Evolutionary conservation across 1,284 basidiomycete species (phyloP).

Genomic region (Sporisorium sorghi): DNA sequence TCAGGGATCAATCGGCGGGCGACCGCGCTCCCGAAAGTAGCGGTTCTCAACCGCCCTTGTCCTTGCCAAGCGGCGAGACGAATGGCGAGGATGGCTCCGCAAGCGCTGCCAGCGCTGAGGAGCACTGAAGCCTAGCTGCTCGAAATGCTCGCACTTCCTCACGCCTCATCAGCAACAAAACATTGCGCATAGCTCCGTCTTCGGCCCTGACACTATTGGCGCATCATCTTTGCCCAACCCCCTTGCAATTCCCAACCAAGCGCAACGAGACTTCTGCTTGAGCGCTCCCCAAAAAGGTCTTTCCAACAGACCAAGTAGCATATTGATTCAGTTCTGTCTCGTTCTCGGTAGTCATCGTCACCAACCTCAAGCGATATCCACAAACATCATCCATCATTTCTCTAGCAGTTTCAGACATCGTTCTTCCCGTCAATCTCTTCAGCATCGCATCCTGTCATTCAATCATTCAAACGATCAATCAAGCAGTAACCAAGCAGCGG

Average conservation of each 20-base stretch:
- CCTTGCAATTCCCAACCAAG: background rate
- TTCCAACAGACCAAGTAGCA: constrained; percentile 10
- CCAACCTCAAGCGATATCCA: constrained; percentile 17
- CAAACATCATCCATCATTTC: constrained; percentile 1
- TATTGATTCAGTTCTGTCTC: background rate
- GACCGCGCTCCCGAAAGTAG: constrained; percentile 2
- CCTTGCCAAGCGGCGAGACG: constrained; percentile 4
- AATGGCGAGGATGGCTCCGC: constrained; percentile 1
- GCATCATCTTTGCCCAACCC: background rate
- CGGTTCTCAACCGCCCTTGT: constrained; percentile 2
- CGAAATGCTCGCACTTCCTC: background rate
- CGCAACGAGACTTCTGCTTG: background rate
- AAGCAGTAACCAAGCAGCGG: background rate
- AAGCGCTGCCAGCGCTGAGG: background rate
- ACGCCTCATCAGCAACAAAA: too few species aligned
- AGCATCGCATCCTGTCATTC: constrained; percentile 19
- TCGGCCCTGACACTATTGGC: background rate
- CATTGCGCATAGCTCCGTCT: too few species aligned
- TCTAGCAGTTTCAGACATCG: constrained; percentile 15
- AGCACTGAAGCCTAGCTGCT: constrained; percentile 4
- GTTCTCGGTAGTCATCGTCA: constrained; percentile 10
- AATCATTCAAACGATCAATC: constrained; percentile 5
- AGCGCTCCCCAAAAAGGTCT: constrained; percentile 23
- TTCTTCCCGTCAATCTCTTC: constrained; percentile 6
- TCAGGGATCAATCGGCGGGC: constrained; percentile 12